These are phyloP conservation scores for Pythium plurisporium DNA, from an alignment of 352 stramenopile genomes.

Conservation along the genomic window DNA sequence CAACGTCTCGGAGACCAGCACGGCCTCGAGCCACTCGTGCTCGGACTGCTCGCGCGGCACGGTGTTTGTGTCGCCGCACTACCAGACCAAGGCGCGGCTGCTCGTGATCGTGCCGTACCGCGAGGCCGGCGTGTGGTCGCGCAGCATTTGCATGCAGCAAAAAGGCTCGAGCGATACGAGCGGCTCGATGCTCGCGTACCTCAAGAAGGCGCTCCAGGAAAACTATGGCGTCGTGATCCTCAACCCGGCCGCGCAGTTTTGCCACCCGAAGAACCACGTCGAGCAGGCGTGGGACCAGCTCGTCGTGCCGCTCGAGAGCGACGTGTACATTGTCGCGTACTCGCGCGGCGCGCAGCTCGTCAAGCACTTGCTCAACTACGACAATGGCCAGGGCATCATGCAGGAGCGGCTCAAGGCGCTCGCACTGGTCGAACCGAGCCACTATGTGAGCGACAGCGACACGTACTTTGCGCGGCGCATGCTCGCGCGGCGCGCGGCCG, in stretches of 20 bases:
- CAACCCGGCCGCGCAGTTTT: constrained; percentile 74
- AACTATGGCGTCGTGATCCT: constrained; percentile 82
- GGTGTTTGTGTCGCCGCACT: constrained; percentile 59
- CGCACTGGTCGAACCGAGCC: constrained; percentile 74
- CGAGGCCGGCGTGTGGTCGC: constrained; percentile 81
- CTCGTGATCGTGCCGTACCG: constrained; percentile 83
- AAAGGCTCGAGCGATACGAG: constrained; percentile 47
- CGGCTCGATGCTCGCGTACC: constrained; percentile 76
- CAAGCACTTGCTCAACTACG: constrained; percentile 73
- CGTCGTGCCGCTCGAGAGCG: constrained; percentile 52
- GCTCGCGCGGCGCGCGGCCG: constrained; percentile 54
- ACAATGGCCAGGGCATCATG: constrained; percentile 74
- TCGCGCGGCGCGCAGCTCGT: constrained; percentile 73
- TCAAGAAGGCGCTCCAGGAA: constrained; percentile 75
- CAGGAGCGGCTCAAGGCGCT: constrained; percentile 79
- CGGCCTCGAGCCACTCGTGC: constrained; percentile 22
- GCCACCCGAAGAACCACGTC: constrained; percentile 66
- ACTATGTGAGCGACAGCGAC: constrained; percentile 72
- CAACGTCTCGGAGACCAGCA: constrained; percentile 14
- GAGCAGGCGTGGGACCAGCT: constrained; percentile 79
- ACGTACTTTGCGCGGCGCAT: constrained; percentile 75
- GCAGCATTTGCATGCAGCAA: constrained; percentile 80
- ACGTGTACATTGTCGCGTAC: constrained; percentile 78
- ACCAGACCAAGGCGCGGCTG: constrained; percentile 54
- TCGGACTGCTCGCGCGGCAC: constrained; percentile 61